Conservation (phyloP, 495 filamentous ascomycete genomes). For the Aspergillus haitiensis region DNA sequence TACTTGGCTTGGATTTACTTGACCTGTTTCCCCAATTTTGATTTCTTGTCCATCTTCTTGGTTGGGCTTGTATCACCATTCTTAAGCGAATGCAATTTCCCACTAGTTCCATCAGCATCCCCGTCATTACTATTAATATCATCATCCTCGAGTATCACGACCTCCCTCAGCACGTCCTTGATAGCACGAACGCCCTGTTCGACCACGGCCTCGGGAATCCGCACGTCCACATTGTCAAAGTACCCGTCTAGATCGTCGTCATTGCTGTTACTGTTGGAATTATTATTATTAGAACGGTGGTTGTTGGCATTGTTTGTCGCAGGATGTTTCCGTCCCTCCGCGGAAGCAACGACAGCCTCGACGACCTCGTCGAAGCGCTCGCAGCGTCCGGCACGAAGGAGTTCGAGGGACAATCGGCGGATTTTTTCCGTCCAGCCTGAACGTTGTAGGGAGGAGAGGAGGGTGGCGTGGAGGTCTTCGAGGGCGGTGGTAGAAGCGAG, state of each 20-base stretch:
- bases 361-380: conserved; percentile 51
- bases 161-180: conserved; percentile 50
- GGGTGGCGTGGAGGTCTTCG: conserved; percentile 45
- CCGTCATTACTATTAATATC: conserved; percentile 2
- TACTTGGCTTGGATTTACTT: conserved; percentile 13
- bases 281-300: conserved; percentile 3
- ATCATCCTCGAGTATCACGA: conserved; percentile 50
- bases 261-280: conserved; percentile 21
- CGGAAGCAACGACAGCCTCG: conserved; percentile 45
- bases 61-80: conserved; percentile 29
- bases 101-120: conserved; percentile 10
- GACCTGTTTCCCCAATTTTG: conserved; percentile 27
- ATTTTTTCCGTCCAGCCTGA: conserved; percentile 47
- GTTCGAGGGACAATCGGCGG: conserved; percentile 41
- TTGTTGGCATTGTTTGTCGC: conserved; percentile 22
- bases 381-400: conserved; percentile 48
- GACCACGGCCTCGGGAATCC: conserved; percentile 43
- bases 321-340: conserved; percentile 39
- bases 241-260: conserved; percentile 31
- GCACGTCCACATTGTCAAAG: conserved; percentile 43
- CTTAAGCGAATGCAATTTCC: conserved; percentile 2
- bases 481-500: conserved; percentile 44
- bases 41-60: conserved; percentile 33
- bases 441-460: conserved; percentile 46
- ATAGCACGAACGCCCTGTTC: conserved; percentile 48